Evolutionary conservation across 495 filamentous ascomycete genomes (phyloP).

Genomic region (Xylaria curta): DNA sequence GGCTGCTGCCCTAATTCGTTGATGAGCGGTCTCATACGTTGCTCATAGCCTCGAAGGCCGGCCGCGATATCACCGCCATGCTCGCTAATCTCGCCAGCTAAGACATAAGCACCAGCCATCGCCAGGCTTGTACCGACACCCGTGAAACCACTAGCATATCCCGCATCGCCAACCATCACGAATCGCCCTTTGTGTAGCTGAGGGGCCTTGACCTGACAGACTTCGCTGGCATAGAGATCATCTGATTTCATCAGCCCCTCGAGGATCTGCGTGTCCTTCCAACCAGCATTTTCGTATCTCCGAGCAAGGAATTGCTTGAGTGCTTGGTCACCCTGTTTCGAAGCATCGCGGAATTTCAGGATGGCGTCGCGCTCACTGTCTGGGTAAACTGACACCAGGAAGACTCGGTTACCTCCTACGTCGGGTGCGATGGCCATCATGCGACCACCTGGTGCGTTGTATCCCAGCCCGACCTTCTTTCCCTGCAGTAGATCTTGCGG

Average conservation of each 20-base stretch:
- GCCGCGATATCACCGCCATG: conserved; percentile 39
- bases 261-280: conserved; percentile 45
- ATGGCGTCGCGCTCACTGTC: conserved; percentile 35
- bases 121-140: conserved; percentile 55
- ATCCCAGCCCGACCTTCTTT: conserved; percentile 42
- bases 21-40: conserved; percentile 51
- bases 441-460: conserved; percentile 48
- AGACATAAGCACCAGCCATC: conserved; percentile 55
- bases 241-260: conserved; percentile 43
- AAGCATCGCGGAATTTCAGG: conserved; percentile 46
- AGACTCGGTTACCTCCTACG: conserved; percentile 40
- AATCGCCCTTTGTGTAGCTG: conserved; percentile 41
- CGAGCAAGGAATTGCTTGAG: conserved; percentile 46
- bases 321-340: conserved; percentile 45
- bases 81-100: conserved; percentile 57
- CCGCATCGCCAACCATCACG: conserved; percentile 51
- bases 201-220: conserved; percentile 51
- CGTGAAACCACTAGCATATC: conserved; percentile 50
- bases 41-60: conserved; percentile 50
- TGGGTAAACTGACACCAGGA: conserved; percentile 42
- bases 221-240: conserved; percentile 54
- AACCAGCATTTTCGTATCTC: conserved; percentile 47
- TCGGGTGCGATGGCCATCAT: conserved; percentile 45
- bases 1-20: conserved; percentile 46
- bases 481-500: conserved; percentile 46